These are phyloP conservation scores for Closterium sp. DNA, from an alignment of 139 green algal species.

Conservation along the genomic window DNA sequence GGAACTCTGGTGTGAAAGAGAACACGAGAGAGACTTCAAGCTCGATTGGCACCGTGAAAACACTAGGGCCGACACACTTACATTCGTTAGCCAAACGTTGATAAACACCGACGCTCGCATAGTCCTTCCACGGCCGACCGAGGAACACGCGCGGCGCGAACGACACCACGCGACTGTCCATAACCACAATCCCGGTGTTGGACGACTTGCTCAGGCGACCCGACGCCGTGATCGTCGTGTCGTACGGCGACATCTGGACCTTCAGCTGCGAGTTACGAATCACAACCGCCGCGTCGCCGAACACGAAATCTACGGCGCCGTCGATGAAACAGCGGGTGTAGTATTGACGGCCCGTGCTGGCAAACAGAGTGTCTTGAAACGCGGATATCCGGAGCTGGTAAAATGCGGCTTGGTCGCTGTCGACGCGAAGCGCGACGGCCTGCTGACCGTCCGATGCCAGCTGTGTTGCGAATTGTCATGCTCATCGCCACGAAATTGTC, in stretches of 20 bases:
- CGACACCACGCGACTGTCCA: not conserved
- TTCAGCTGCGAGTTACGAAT: not conserved
- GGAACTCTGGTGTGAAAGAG: too few relatives aligned
- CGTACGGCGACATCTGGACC: not conserved
- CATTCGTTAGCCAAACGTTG: not conserved
- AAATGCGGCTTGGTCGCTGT: conserved; percentile 3
- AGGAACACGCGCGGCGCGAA: not conserved
- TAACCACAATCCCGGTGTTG: not conserved
- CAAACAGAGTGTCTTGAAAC: not conserved
- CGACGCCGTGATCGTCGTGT: not conserved
- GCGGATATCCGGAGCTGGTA: not conserved
- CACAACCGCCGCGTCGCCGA: conserved; percentile 12
- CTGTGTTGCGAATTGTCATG: not conserved
- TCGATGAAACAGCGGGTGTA: conserved; percentile 1
- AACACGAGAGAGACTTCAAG: too few relatives aligned
- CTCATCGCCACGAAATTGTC: not conserved
- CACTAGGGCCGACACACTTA: not conserved
- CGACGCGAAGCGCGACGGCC: not conserved
- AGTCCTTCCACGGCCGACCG: not conserved
- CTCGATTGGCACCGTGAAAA: too few relatives aligned
- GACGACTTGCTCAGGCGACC: not conserved
- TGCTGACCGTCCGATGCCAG: not conserved
- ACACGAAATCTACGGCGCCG: conserved; percentile 28
- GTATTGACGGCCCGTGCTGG: not conserved
- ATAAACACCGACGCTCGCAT: not conserved